These are phyloP conservation scores for Globisporangium heterothallicum DNA, from an alignment of 352 stramenopile genomes.

Conservation along the genomic window DNA sequence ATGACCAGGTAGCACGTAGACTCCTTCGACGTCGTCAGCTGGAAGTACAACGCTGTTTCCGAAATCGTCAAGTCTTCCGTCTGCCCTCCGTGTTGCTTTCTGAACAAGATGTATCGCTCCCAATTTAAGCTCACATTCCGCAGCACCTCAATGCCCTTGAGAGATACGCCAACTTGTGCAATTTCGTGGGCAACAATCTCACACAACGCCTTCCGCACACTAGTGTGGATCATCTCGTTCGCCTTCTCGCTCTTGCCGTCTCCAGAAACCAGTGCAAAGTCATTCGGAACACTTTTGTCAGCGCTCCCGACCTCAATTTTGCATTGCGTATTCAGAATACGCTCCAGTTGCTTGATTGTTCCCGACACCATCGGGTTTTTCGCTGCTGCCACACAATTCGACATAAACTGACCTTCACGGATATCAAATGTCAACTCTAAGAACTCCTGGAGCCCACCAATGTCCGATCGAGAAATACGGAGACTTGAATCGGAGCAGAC, in stretches of 20 bases:
- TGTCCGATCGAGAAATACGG: conserved; percentile 59
- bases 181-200: conserved; percentile 85
- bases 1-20: conserved; percentile 82
- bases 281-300: conserved; percentile 37
- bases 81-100: conserved; percentile 72
- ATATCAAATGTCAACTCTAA: conserved; percentile 81
- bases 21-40: conserved; percentile 79
- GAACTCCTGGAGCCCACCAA: conserved; percentile 71
- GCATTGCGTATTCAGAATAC: conserved; percentile 70
- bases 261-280: conserved; percentile 68
- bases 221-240: conserved; percentile 63
- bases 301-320: conserved; percentile 62
- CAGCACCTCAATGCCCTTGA: conserved; percentile 79
- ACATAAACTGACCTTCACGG: conserved; percentile 62
- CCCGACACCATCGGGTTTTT: conserved; percentile 52
- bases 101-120: conserved; percentile 82
- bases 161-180: conserved; percentile 59
- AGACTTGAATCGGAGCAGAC: conserved; percentile 55
- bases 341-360: conserved; percentile 59
- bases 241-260: conserved; percentile 69
- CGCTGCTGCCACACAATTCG: conserved; percentile 55
- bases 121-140: conserved; percentile 78
- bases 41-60: conserved; percentile 74
- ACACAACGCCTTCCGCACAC: conserved; percentile 65
- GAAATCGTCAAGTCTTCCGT: conserved; percentile 82